These are phyloP conservation scores for Barnettozyma siamensis DNA, from an alignment of 805 yeast genomes.

Conservation along the genomic window DNA sequence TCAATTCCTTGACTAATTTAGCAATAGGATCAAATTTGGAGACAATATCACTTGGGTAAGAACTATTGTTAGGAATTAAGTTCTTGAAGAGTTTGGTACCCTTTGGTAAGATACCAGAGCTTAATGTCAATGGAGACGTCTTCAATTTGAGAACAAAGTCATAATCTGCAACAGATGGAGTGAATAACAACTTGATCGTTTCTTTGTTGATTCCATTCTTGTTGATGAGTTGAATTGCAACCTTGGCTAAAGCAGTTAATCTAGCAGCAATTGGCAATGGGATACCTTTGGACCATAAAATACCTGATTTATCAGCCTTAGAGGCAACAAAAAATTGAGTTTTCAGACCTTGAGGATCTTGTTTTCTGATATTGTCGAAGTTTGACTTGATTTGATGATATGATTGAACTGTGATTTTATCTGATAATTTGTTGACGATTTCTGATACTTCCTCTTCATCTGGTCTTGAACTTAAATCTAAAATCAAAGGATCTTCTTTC, in stretches of 20 bases:
- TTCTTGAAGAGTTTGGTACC: slow-evolving; percentile 50
- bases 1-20: slow-evolving; percentile 55
- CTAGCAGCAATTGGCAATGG: slow-evolving; percentile 80
- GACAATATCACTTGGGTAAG: slow-evolving; percentile 34
- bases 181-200: slow-evolving; percentile 54
- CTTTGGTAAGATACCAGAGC: slow-evolving; percentile 46
- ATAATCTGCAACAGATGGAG: slow-evolving; percentile 79
- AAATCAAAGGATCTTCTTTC: slow-evolving; percentile 78
- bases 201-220: slow-evolving; percentile 37
- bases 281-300: slow-evolving; percentile 64
- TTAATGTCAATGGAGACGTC: slow-evolving; percentile 35
- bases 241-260: slow-evolving; percentile 79
- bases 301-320: slow-evolving; percentile 81
- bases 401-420: slow-evolving; percentile 54
- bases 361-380: slow-evolving; percentile 62
- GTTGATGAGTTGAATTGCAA: slow-evolving; percentile 52
- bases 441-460: slow-evolving; percentile 30
- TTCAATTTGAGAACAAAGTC: slow-evolving; percentile 69
- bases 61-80: slow-evolving; percentile 30
- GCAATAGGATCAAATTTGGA: slow-evolving; percentile 55
- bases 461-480: slow-evolving; percentile 62
- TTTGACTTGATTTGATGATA: slow-evolving; percentile 57
- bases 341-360: slow-evolving; percentile 76
- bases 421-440: slow-evolving; percentile 45
- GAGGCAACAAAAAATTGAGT: slow-evolving; percentile 81